These are phyloP conservation scores for Tetramitus jugosus DNA, from an alignment of 208 protist genomes.

Conservation along the genomic window DNA sequence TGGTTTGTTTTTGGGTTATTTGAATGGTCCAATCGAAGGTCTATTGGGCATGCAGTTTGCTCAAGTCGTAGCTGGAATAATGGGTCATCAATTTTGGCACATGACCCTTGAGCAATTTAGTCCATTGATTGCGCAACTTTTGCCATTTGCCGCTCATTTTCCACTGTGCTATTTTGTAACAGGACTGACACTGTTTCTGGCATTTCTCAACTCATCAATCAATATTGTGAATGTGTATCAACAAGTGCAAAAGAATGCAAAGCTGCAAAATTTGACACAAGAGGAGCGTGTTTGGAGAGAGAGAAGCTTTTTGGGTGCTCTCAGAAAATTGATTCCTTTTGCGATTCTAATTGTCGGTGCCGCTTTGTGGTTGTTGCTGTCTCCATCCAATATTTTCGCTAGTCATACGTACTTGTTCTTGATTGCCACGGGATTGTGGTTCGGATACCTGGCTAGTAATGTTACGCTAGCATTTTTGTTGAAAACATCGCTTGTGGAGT, in stretches of 20 bases:
- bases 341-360: neutral
- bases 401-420: neutral
- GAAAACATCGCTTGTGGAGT: neutral
- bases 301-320: neutral
- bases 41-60: neutral
- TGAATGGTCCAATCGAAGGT: conserved; percentile 20
- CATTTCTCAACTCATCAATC: no score
- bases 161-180: neutral
- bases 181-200: neutral
- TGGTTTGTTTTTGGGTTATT: conserved; percentile 10
- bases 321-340: neutral
- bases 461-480: neutral
- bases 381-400: neutral
- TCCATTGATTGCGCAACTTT: neutral
- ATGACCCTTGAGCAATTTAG: neutral
- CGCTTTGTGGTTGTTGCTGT: neutral
- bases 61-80: neutral
- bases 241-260: no score
- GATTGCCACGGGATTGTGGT: neutral
- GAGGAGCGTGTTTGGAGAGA: neutral
- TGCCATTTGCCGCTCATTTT: neutral
- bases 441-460: conserved; percentile 11
- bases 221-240: no score
- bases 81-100: neutral
- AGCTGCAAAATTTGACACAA: neutral